Conservation (phyloP, 106 monocot species). For the Acorus gramineus region DNA sequence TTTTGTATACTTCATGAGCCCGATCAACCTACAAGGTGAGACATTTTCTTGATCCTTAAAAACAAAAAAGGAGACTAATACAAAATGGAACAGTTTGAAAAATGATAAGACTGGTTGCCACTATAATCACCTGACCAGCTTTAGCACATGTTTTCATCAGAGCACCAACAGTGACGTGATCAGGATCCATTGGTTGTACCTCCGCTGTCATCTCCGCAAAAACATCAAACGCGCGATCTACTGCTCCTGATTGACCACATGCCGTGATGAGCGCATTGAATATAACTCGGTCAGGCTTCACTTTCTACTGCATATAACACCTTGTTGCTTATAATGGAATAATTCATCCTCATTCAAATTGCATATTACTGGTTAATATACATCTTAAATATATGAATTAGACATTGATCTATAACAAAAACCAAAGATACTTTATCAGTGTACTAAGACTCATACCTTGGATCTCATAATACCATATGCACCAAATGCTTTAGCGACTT, state of each 20-base stretch:
- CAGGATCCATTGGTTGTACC: slow-evolving; percentile 66
- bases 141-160: slow-evolving; percentile 78
- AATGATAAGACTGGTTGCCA: neutral
- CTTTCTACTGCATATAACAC: slow-evolving; percentile 82
- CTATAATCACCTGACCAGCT: slow-evolving; percentile 49
- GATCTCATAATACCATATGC: slow-evolving; percentile 98
- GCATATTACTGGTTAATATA: too few species aligned
- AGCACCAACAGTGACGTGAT: slow-evolving; percentile 95
- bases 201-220: slow-evolving; percentile 90
- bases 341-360: too few species aligned
- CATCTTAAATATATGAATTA: too few species aligned
- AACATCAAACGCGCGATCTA: slow-evolving; percentile 99
- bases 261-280: slow-evolving; percentile 96
- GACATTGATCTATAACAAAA: too few species aligned
- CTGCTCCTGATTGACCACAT: slow-evolving; percentile 93
- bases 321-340: slow-evolving; percentile 9
- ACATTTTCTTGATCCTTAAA: too few species aligned
- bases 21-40: slow-evolving; percentile 42
- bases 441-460: slow-evolving; percentile 37
- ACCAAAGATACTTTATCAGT: too few species aligned
- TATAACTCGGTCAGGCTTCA: slow-evolving; percentile 93
- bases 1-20: slow-evolving; percentile 83
- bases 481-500: slow-evolving; percentile 98
- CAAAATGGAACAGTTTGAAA: neutral
- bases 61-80: neutral